phyloP scores from a whole-genome alignment of 1,284 basidiomycete species.

The Puccinia horiana region DNA sequence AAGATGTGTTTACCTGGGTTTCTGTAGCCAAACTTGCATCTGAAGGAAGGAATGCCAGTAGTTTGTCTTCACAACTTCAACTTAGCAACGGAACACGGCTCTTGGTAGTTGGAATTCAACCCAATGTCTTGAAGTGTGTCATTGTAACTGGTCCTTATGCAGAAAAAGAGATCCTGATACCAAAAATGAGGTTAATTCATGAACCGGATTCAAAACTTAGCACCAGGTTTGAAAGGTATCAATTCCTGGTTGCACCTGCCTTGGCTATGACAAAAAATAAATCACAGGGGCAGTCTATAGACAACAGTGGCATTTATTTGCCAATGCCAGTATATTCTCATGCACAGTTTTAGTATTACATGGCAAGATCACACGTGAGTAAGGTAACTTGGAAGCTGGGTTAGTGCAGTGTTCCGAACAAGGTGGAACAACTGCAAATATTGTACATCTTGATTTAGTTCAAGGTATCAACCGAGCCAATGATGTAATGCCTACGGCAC shows the following conservation, averaged over 20 bases:
- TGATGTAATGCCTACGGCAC: too few species aligned
- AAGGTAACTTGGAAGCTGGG: too few species aligned
- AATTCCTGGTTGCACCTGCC: conserved; percentile 61
- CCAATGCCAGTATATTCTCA: conserved; percentile 48
- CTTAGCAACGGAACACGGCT: conserved; percentile 4
- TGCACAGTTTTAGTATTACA: conserved; percentile 28
- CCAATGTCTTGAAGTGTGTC: neutral
- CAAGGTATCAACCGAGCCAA: too few species aligned
- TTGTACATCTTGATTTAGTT: too few species aligned
- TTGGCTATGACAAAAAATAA: conserved; percentile 63
- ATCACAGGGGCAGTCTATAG: conserved; percentile 61
- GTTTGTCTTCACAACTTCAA: neutral
- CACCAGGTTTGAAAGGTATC: conserved; percentile 55
- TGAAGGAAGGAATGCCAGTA: conserved; percentile 19
- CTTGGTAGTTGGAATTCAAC: neutral
- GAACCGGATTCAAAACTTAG: too few species aligned
- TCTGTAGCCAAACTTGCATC: neutral
- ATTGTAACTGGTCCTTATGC: neutral
- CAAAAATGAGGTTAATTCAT: conserved; percentile 2
- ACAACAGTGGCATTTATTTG: conserved; percentile 58
- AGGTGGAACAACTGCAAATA: too few species aligned
- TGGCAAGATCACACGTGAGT: too few species aligned
- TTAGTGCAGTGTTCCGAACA: too few species aligned
- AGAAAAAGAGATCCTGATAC: neutral
- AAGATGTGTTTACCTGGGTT: neutral